Conservation (phyloP, 2,329 filamentous ascomycete species). For the Parascedosporium putredinis region DNA sequence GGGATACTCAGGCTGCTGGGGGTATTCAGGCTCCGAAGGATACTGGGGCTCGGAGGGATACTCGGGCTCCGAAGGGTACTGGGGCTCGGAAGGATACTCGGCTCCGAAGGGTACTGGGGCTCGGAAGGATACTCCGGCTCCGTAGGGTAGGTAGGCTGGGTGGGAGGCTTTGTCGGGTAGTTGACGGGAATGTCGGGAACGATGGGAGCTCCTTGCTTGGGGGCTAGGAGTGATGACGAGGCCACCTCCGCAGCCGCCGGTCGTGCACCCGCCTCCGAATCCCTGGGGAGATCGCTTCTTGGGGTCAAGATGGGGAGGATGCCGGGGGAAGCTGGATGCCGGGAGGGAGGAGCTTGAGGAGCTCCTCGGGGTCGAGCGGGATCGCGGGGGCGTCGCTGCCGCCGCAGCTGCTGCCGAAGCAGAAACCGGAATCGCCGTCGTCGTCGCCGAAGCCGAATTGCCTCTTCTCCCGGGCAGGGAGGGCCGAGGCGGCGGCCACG, state of each 20-base stretch:
- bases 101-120: not conserved
- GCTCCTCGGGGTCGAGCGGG: not conserved
- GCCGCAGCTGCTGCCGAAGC: not conserved
- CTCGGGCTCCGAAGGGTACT: not conserved
- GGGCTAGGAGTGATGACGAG: not conserved
- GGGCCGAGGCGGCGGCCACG: constrained; percentile 3
- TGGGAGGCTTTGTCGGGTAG: not conserved
- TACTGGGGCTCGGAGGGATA: not conserved
- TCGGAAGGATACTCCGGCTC: not conserved
- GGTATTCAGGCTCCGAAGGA: not conserved
- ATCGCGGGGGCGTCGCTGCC: not conserved
- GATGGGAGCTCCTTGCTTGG: not conserved
- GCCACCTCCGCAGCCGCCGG: not conserved
- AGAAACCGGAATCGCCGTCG: constrained; percentile 4
- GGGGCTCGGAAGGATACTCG: not conserved
- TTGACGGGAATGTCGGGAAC: not conserved
- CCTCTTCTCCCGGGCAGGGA: constrained; percentile 5
- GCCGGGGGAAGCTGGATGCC: not conserved
- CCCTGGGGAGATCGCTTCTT: constrained; percentile 5
- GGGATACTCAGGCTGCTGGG: not conserved
- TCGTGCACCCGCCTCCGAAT: not conserved
- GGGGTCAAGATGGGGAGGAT: not conserved
- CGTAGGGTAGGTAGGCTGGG: not conserved
- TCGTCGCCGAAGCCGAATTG: constrained; percentile 1
- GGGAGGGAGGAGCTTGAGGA: not conserved